phyloP scores from a whole-genome alignment of 805 yeast species.

The Cyberlindnera meyerae region DNA sequence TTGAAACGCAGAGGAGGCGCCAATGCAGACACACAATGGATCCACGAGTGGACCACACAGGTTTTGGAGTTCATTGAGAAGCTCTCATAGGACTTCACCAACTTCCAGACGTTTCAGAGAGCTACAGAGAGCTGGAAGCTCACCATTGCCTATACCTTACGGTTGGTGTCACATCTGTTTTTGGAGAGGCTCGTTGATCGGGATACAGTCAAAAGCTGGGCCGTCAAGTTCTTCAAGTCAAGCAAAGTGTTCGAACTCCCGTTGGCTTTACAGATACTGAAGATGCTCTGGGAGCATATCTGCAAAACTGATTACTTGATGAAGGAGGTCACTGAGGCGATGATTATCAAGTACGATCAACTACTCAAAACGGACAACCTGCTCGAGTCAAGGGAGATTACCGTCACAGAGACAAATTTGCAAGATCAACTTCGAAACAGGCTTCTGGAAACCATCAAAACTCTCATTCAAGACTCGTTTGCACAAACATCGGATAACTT shows the following conservation, averaged over 20 bases:
- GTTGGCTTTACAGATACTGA: slow-evolving; percentile 46
- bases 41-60: slow-evolving; percentile 87
- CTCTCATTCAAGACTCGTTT: slow-evolving; percentile 28
- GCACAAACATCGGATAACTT: slow-evolving; percentile 45
- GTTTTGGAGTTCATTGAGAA: slow-evolving; percentile 54
- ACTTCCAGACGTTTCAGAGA: slow-evolving; percentile 28
- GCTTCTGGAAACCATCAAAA: slow-evolving; percentile 24
- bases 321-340: slow-evolving; percentile 58
- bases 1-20: slow-evolving; percentile 44
- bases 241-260: slow-evolving; percentile 40
- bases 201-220: slow-evolving; percentile 57
- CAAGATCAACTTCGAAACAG: slow-evolving; percentile 28
- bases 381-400: slow-evolving; percentile 31
- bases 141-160: slow-evolving; percentile 55
- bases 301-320: slow-evolving; percentile 50
- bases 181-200: slow-evolving; percentile 63
- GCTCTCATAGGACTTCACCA: slow-evolving; percentile 25
- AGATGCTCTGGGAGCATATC: slow-evolving; percentile 69
- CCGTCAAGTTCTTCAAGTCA: slow-evolving; percentile 46
- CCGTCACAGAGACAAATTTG: slow-evolving; percentile 32
- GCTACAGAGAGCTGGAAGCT: slow-evolving; percentile 44
- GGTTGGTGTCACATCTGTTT: slow-evolving; percentile 60
- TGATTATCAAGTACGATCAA: slow-evolving; percentile 44
- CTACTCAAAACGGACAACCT: slow-evolving; percentile 31
- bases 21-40: slow-evolving; percentile 57